Percentiles rank a stretch among this genome's conserved stretches.
These are phyloP conservation scores for Tillandsia leiboldiana DNA, from an alignment of 176 grass and related monocot species.

Conservation along the genomic window DNA sequence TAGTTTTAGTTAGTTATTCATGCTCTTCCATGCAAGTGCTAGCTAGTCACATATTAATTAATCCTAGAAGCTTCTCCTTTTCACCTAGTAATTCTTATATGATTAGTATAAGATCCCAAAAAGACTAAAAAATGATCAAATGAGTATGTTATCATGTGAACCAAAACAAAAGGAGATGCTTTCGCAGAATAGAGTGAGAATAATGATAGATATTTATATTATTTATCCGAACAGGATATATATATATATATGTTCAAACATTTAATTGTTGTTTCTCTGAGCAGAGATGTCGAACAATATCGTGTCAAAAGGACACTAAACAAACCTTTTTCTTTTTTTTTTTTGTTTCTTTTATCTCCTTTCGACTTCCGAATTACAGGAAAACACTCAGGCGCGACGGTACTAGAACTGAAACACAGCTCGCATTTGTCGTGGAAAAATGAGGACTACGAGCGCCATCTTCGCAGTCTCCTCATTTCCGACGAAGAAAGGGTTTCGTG, in stretches of 20 bases:
- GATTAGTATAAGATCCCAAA: too few species aligned
- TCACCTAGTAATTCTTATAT: too few species aligned
- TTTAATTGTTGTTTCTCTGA: too few species aligned
- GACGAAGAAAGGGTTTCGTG: conserved; percentile 54
- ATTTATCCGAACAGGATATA: too few species aligned
- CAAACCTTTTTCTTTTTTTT: neutral
- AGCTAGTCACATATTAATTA: neutral
- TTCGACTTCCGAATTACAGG: conserved; percentile 3
- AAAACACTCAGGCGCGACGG: conserved; percentile 6
- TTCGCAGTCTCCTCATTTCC: conserved; percentile 32
- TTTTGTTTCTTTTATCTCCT: conserved; percentile 3
- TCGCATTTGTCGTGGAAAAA: neutral
- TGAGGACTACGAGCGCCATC: conserved; percentile 14
- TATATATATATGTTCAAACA: too few species aligned
- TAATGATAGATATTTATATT: too few species aligned
- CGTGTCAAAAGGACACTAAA: neutral
- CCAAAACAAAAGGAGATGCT: too few species aligned
- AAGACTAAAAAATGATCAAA: too few species aligned
- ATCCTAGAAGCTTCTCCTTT: neutral
- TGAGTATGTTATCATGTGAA: too few species aligned
- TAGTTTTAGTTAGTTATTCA: neutral
- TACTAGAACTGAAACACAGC: conserved; percentile 60
- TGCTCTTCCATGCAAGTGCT: neutral
- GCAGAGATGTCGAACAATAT: too few species aligned
- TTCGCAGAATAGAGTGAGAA: too few species aligned